These are phyloP conservation scores for Reticulascus tulasneorum DNA, from an alignment of 2,329 filamentous ascomycete genomes.

Conservation along the genomic window DNA sequence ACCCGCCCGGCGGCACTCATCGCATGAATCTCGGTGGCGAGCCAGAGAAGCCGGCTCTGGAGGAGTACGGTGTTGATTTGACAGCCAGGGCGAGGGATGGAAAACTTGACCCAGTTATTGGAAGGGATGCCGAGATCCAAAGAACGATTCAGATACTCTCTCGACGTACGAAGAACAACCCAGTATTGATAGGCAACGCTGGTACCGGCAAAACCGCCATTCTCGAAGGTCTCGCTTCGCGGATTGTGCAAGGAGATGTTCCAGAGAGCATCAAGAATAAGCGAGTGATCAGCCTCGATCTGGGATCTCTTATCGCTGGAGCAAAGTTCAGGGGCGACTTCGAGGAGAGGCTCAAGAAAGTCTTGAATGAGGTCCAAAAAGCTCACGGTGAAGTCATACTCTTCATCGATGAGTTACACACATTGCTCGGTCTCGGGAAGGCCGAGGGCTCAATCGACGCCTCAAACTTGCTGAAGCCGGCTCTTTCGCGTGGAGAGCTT, in stretches of 20 bases:
- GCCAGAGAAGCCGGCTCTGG: slow-evolving; percentile 78
- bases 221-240: slow-evolving; percentile 80
- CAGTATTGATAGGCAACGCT: slow-evolving; percentile 85
- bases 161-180: slow-evolving; percentile 91
- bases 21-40: slow-evolving; percentile 82
- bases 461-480: slow-evolving; percentile 89
- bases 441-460: slow-evolving; percentile 96
- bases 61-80: slow-evolving; percentile 87
- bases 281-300: slow-evolving; percentile 78
- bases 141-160: slow-evolving; percentile 92
- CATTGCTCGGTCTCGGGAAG: slow-evolving; percentile 85
- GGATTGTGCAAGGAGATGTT: slow-evolving; percentile 89
- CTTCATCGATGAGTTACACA: slow-evolving; percentile 94
- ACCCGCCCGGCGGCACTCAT: slow-evolving; percentile 88
- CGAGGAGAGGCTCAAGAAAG: slow-evolving; percentile 86
- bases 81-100: slow-evolving; percentile 81
- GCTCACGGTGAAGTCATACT: slow-evolving; percentile 87
- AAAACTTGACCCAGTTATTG: slow-evolving; percentile 94
- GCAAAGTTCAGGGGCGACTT: slow-evolving; percentile 96
- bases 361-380: slow-evolving; percentile 86
- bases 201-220: slow-evolving; percentile 95
- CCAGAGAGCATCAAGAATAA: slow-evolving; percentile 97
- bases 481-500: slow-evolving; percentile 84
- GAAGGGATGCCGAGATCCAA: slow-evolving; percentile 86
- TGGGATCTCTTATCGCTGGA: slow-evolving; percentile 90